Evolutionary conservation across 441 rosid species (phyloP), one percentile per base, ranked within the genome.

Genomic region (Adansonia rubrostipa): DNA sequence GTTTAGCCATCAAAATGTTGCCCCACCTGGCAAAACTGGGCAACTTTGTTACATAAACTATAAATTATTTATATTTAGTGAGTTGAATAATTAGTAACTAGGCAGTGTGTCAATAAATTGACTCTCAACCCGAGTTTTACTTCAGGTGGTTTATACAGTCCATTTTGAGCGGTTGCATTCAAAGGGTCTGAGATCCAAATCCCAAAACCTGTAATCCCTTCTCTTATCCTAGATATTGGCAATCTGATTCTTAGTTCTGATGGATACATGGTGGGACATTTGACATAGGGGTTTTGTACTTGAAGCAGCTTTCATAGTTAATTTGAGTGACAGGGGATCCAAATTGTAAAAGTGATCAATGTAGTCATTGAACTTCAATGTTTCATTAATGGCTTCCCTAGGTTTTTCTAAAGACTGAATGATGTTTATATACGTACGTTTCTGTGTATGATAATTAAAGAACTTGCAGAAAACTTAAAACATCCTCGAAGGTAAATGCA

Each of bases 221-320:
- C 36, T 33, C 36, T 33, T 33, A 33, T 33, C 36, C 36, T 33
- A 33, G 36, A 33, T 33, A 33, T 33, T 33, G 36, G 36, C 36
- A 33, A 33, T 33, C 36, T 33, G 36, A 33, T 33, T 33, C 36
- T 33, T 33, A 71, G 63, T 33, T 54, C 63, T 53, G 28, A 54
- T 8, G 6, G 48, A 36, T 71, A 9, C 15, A 14, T 24, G 61
- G 74, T 71, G 74, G 58, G 61, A 51, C 74, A 71, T 28, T 71
- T 71, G 61, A 71, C 74, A 51, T 14, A 69, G 40, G 61, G 22
- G 3, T 4, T 22, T 24, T 57, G 40, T 61, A 48, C 19, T 69
- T 48, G 57, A 69, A 48, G 11, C 17, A 69, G 56, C 19, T 22
- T 42, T 47, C 4, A 15, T 48, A 40, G 71, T 42, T 66, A 66